Base-by-base conservation (phyloP, 2,329 filamentous ascomycete species). In the Talaromyces amestolkiae region DNA sequence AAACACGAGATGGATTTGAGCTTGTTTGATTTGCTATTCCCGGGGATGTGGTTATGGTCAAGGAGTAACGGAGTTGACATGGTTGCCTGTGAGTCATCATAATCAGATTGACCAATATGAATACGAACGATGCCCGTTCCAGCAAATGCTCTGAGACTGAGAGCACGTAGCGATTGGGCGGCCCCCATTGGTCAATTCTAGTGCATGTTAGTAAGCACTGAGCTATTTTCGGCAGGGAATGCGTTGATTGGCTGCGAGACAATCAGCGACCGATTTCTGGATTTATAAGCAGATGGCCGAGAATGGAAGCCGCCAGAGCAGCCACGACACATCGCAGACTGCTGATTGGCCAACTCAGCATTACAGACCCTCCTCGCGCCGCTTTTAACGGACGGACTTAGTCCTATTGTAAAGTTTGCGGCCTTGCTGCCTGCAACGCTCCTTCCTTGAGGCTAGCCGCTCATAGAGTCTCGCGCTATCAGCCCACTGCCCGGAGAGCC, bases 221-320 rank as follows among this genome's bases (percentile, higher is more conserved):
- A 4, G 24, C 27, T n/a, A n/a, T 53, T 33, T 53, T 53, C 27
- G 49, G 17, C 24, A 17, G 27, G 17, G 13, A 31, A n/a, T n/a
- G 17, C 22, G 10, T 2, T 51, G 43, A 61, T 61, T 61, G 31
- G 58, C 58, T 24, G 58, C 41, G 1, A 22, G 0, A 17, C 3
- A n/a, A n/a, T 1, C 17, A n/a, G 3, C 41, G 58, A 6, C 45
- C 0, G 15, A 11, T 19, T 41, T 41, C 49, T 17, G 19, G 31
- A 61, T 61, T 61, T 61, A 49, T 62, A 62, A 62, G 60, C 60
- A 62, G 47, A 19, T 3, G 41, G 37, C 41, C n/a, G 22, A 13
- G 5, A n/a, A 49, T 51, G 59, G 59, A 61, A 61, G 11, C 33
- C 35, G 11, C 35, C 17, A 51, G 59, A 51, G 45, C 31, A 9